Percentiles rank a stretch among this genome's conserved stretches.
phyloP scores from a whole-genome alignment of 2,329 filamentous ascomycete genomes.

The Ophiognomonia clavigignenti-juglandacearum region DNA sequence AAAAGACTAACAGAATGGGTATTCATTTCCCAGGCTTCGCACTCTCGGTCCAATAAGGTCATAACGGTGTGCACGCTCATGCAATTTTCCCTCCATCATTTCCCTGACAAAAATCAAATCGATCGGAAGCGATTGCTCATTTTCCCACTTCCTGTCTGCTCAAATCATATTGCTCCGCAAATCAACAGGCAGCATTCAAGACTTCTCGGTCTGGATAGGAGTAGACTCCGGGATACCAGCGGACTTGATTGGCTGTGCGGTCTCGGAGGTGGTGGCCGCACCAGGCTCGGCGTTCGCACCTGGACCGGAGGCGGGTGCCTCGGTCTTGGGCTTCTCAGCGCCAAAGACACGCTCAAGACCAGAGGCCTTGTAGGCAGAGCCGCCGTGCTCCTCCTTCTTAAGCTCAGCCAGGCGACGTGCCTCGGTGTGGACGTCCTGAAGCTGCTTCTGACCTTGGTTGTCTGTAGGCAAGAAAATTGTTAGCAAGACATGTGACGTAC shows the following conservation, averaged over 20 bases:
- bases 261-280: slow-evolving; percentile 18
- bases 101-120: no score
- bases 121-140: background rate
- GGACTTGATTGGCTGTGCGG: slow-evolving; percentile 12
- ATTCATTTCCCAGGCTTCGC: slow-evolving; percentile 8
- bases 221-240: slow-evolving; percentile 14
- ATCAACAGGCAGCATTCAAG: slow-evolving; percentile 2
- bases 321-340: slow-evolving; percentile 39
- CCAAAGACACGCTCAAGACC: slow-evolving; percentile 55
- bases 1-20: slow-evolving; percentile 3
- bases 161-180: background rate
- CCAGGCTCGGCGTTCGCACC: slow-evolving; percentile 18
- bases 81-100: no score
- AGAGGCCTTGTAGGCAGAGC: slow-evolving; percentile 54
- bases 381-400: slow-evolving; percentile 65
- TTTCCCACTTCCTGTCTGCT: background rate
- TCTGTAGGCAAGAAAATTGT: slow-evolving; percentile 32
- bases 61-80: slow-evolving; percentile 8
- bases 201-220: slow-evolving; percentile 14
- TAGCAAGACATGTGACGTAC: background rate
- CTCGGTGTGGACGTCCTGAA: slow-evolving; percentile 89
- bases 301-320: slow-evolving; percentile 12
- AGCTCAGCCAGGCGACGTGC: slow-evolving; percentile 82
- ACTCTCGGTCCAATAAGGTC: slow-evolving; percentile 9
- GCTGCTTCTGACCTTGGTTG: slow-evolving; percentile 76